Evolutionary conservation across 805 yeast genomes (phyloP), one percentile per base, ranked within the genome.

Genomic region (Priceomyces carsonii): DNA sequence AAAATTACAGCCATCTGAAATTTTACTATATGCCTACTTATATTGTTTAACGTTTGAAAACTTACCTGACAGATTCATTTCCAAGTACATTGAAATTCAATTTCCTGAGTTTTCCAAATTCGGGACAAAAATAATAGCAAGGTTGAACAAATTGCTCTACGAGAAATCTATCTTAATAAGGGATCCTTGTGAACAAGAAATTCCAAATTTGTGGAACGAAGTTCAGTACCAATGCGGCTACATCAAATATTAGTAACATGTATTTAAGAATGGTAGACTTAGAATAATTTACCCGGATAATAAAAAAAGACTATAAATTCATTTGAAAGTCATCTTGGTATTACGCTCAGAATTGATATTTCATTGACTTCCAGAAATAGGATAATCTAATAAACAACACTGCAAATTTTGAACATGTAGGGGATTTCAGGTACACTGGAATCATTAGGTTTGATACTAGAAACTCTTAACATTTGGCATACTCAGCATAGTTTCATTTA

Each of bases 401-500:
- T n/a, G n/a, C n/a, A n/a, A n/a, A n/a, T n/a, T n/a, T n/a, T n/a
- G n/a, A n/a, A n/a, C n/a, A n/a, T n/a, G n/a, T n/a, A n/a, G n/a
- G n/a, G n/a, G n/a, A n/a, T n/a, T n/a, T n/a, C n/a, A n/a, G n/a
- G n/a, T n/a, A n/a, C n/a, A n/a, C n/a, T n/a, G n/a, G n/a, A n/a
- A n/a, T n/a, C n/a, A n/a, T n/a, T n/a, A n/a, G n/a, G n/a, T n/a
- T n/a, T n/a, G n/a, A n/a, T n/a, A n/a, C n/a, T n/a, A n/a, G n/a
- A n/a, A n/a, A n/a, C n/a, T n/a, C n/a, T n/a, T n/a, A n/a, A n/a
- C n/a, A n/a, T 26, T 38, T 59, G 69, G 71, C 70, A 63, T 59
- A 52, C 66, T 63, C 51, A 63, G 71, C 72, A 66, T 66, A 66
- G 72, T 66, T 64, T 66, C 72, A 62, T 66, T 57, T 39, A 44